These are phyloP conservation scores for Epichloe elymi DNA, from an alignment of 2,329 filamentous ascomycete genomes.

Conservation along the genomic window DNA sequence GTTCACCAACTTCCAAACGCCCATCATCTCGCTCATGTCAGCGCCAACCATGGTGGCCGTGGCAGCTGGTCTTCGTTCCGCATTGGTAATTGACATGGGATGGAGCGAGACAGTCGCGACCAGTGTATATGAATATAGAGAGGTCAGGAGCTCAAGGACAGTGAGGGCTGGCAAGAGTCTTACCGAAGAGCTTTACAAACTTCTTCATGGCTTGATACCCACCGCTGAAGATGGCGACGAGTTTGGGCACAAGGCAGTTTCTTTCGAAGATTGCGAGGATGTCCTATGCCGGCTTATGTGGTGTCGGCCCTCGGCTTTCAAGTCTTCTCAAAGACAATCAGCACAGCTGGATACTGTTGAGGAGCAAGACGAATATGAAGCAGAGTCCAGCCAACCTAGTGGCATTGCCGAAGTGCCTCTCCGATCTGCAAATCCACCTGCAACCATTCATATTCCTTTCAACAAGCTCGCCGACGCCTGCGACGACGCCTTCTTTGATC, in stretches of 20 bases:
- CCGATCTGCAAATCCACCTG: slow-evolving; percentile 33
- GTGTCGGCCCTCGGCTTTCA: slow-evolving; percentile 39
- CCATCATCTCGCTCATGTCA: slow-evolving; percentile 69
- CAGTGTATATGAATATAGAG: slow-evolving; percentile 80
- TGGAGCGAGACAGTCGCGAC: slow-evolving; percentile 86
- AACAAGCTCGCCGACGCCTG: slow-evolving; percentile 58
- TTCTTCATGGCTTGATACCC: slow-evolving; percentile 31
- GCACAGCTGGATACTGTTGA: slow-evolving; percentile 34
- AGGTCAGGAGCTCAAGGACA: slow-evolving; percentile 57
- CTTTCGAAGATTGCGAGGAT: slow-evolving; percentile 74
- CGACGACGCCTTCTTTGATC: slow-evolving; percentile 61
- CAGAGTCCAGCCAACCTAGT: slow-evolving; percentile 14
- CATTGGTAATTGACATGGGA: slow-evolving; percentile 76
- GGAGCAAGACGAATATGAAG: slow-evolving; percentile 42
- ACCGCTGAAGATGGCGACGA: slow-evolving; percentile 18
- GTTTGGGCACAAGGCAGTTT: slow-evolving; percentile 27
- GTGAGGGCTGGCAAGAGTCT: slow-evolving; percentile 63
- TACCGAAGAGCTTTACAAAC: slow-evolving; percentile 52
- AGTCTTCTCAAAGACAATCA: slow-evolving; percentile 23
- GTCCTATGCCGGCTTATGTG: slow-evolving; percentile 63
- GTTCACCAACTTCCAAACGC: slow-evolving; percentile 69
- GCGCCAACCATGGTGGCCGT: slow-evolving; percentile 60
- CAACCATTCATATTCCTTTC: slow-evolving; percentile 53
- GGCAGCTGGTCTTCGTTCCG: slow-evolving; percentile 74
- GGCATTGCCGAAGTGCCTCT: slow-evolving; percentile 30